phyloP scores from a whole-genome alignment of 345 rosid species.

The Linum trigynum region DNA sequence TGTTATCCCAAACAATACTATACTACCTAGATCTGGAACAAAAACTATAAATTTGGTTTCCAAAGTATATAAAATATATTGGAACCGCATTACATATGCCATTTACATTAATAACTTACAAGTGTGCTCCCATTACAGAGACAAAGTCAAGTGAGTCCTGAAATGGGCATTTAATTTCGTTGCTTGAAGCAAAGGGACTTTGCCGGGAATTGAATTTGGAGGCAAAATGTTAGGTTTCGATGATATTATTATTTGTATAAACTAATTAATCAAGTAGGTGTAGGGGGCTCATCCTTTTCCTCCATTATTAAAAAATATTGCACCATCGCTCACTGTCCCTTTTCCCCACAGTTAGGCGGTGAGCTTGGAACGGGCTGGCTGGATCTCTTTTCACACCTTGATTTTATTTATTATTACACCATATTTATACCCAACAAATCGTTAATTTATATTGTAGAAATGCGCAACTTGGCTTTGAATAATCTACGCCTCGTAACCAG shows the following conservation, averaged over 20 bases:
- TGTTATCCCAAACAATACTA: too few species aligned
- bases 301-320: too few species aligned
- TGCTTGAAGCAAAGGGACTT: background rate
- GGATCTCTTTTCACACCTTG: background rate
- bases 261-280: too few species aligned
- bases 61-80: too few species aligned
- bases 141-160: background rate
- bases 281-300: background rate
- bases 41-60: too few species aligned
- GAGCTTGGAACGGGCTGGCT: background rate
- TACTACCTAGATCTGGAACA: too few species aligned
- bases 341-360: background rate
- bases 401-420: too few species aligned
- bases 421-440: background rate
- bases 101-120: too few species aligned
- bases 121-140: background rate
- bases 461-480: background rate
- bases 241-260: too few species aligned
- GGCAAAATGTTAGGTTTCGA: background rate
- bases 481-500: too few species aligned
- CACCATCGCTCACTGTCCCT: background rate
- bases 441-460: too few species aligned
- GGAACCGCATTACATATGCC: too few species aligned
- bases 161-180: background rate
- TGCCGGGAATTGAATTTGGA: background rate